phyloP scores from a whole-genome alignment of 768 basidiomycete species.

The Russula olivacea region DNA sequence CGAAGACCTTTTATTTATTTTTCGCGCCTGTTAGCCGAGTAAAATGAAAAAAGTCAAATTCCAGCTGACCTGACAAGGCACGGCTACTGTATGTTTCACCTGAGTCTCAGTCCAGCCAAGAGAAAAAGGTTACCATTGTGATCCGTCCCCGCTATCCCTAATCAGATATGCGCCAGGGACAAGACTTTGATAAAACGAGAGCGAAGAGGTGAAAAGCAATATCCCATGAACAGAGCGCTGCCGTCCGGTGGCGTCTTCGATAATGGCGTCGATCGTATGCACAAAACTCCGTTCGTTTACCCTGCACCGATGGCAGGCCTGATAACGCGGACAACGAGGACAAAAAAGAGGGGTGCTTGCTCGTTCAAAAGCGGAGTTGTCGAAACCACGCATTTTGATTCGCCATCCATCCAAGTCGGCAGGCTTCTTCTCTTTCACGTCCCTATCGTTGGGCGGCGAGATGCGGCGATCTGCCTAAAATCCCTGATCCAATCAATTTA shows the following conservation, averaged over 20 bases:
- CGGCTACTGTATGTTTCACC: background rate
- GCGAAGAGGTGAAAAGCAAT: slow-evolving; percentile 2
- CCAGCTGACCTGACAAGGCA: background rate
- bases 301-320: background rate
- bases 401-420: too few relatives aligned
- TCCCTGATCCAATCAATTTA: background rate
- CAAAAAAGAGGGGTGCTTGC: background rate
- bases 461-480: background rate
- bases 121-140: background rate
- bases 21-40: background rate
- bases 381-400: background rate
- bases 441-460: background rate
- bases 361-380: slow-evolving; percentile 3
- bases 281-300: background rate
- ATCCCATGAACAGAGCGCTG: background rate
- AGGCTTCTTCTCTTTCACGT: background rate
- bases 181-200: background rate
- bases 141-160: background rate
- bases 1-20: background rate
- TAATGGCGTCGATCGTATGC: background rate
- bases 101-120: background rate
- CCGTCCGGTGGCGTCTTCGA: slow-evolving; percentile 11
- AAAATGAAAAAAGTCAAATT: background rate
- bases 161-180: slow-evolving; percentile 1
- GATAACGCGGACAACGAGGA: background rate